Evolutionary conservation across 2,329 filamentous ascomycete species (phyloP).

Genomic region (Pseudocercospora fijiensis): DNA sequence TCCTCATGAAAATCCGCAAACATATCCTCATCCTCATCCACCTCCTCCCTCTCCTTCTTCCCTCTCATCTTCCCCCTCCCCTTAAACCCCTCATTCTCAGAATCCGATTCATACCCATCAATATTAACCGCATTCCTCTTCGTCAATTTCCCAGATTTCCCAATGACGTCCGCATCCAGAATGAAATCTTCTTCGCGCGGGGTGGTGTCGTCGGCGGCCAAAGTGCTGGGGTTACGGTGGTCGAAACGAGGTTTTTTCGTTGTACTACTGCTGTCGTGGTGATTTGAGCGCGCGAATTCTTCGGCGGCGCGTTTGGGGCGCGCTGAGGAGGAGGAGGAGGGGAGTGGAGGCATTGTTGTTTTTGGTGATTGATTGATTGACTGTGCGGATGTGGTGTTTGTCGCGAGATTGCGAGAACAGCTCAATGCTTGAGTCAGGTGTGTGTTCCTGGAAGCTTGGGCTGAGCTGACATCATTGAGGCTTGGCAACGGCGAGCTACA

Average conservation of each 20-base stretch:
- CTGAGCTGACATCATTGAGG: not conserved
- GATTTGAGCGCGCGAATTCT: constrained; percentile 71
- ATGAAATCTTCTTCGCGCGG: constrained; percentile 68
- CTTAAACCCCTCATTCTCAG: constrained; percentile 86
- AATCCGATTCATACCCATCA: constrained; percentile 93
- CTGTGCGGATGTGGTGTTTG: not conserved
- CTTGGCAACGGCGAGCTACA: not conserved
- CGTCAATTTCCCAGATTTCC: constrained; percentile 66
- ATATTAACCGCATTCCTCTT: constrained; percentile 95
- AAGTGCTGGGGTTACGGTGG: constrained; percentile 85
- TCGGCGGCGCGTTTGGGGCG: constrained; percentile 83
- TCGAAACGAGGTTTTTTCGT: constrained; percentile 88
- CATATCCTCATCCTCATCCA: constrained; percentile 74
- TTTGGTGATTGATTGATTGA: not conserved
- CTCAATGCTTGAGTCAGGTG: not conserved
- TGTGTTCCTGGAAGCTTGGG: not conserved
- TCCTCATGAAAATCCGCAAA: constrained; percentile 71
- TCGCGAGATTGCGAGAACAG: not conserved
- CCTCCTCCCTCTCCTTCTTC: constrained; percentile 46
- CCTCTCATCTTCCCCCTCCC: constrained; percentile 55
- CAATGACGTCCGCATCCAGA: constrained; percentile 90
- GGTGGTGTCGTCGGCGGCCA: constrained; percentile 85
- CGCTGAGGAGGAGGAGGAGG: constrained; percentile 47
- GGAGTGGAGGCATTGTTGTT: not conserved
- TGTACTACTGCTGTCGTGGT: constrained; percentile 67